These are phyloP conservation scores for Claviceps fusiformis DNA, from an alignment of 2,329 filamentous ascomycete species.

Conservation along the genomic window DNA sequence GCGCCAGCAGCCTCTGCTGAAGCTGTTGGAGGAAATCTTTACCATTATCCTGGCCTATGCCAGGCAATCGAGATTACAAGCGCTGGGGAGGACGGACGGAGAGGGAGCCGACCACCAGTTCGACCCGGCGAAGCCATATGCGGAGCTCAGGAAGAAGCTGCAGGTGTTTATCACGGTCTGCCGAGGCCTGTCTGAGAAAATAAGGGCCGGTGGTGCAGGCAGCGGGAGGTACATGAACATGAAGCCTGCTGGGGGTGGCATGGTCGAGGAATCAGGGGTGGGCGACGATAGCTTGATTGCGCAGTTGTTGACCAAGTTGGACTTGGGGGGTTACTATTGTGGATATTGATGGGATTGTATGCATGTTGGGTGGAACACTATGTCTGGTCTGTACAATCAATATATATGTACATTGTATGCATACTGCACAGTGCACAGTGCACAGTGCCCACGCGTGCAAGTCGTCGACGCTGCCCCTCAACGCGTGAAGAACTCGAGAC, in stretches of 20 bases:
- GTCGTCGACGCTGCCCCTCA: too few relatives aligned
- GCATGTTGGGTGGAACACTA: background rate
- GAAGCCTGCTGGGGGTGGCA: conserved; percentile 1
- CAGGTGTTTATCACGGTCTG: conserved; percentile 63
- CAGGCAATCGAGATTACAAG: conserved; percentile 29
- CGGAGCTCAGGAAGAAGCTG: conserved; percentile 55
- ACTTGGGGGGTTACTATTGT: conserved; percentile 56
- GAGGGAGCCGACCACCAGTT: background rate
- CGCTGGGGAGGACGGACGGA: conserved; percentile 16
- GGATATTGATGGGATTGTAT: conserved; percentile 8
- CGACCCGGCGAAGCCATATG: conserved; percentile 38
- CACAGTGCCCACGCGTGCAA: too few relatives aligned
- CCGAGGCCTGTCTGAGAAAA: conserved; percentile 52
- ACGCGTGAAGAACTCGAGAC: too few relatives aligned
- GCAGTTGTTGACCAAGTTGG: conserved; percentile 53
- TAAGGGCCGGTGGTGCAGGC: conserved; percentile 19
- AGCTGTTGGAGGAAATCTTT: conserved; percentile 66
- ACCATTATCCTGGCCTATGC: conserved; percentile 57
- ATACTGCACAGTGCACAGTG: too few relatives aligned
- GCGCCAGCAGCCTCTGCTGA: conserved; percentile 58
- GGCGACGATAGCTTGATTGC: conserved; percentile 47
- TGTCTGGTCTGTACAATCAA: too few relatives aligned
- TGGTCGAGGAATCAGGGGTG: conserved; percentile 19
- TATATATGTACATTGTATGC: background rate
- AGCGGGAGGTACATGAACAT: conserved; percentile 11